These are phyloP conservation scores for Syzygium aqueum DNA, from an alignment of 345 rosid species.

Conservation along the genomic window DNA sequence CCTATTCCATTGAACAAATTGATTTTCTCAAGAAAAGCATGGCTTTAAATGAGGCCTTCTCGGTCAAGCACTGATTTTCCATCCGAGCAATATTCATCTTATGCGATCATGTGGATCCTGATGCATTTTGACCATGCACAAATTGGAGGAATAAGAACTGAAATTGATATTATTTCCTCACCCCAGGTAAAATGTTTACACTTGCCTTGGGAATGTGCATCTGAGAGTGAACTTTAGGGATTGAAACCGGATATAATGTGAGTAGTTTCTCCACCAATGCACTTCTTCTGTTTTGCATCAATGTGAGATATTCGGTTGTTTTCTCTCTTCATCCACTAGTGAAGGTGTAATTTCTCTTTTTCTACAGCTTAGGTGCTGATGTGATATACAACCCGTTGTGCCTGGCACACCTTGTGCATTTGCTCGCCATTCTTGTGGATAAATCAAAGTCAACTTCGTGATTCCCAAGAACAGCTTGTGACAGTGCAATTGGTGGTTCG, in stretches of 20 bases:
- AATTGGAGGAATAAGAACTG: background rate
- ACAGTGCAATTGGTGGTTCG: background rate
- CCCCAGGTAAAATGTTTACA: background rate
- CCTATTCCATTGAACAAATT: background rate
- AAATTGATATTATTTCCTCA: background rate
- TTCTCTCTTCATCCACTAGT: background rate
- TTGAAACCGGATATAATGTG: background rate
- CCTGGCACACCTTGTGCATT: slow-evolving; percentile 56
- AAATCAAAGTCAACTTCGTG: slow-evolving; percentile 4
- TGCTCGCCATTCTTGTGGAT: slow-evolving; percentile 44
- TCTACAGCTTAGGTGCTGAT: slow-evolving; percentile 72
- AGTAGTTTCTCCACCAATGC: background rate
- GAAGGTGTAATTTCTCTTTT: background rate
- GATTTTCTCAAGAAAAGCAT: background rate
- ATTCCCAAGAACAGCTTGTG: background rate
- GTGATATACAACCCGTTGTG: slow-evolving; percentile 69
- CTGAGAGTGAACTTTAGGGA: background rate
- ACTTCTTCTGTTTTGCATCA: background rate
- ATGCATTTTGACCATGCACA: background rate
- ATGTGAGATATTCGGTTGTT: background rate
- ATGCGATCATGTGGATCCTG: background rate
- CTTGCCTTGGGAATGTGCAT: background rate
- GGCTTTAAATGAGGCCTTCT: background rate
- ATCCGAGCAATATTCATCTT: background rate
- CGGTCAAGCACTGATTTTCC: background rate